Evolutionary conservation across 1,284 basidiomycete genomes (phyloP), one percentile per base, ranked within the genome.

Genomic region (Stereum hirsutum): DNA sequence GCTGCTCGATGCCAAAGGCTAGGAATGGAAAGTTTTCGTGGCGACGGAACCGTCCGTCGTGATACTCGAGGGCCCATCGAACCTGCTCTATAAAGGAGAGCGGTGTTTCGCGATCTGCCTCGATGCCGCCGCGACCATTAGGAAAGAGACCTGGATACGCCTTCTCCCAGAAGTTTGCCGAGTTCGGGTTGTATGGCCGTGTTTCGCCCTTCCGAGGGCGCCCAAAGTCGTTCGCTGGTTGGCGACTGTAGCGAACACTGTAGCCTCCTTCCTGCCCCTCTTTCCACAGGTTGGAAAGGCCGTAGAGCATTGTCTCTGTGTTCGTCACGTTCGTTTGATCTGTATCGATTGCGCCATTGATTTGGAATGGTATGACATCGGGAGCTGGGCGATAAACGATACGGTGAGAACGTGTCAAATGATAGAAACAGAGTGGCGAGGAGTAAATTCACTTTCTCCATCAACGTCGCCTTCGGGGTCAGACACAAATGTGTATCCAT

Each of bases 71-170:
- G 0, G 57, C 48, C 65, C 65, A 71, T 20, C 52, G 39, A 1
- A 56, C 48, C 38, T 72, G 69, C 0, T 50, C 47, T 3, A 48
- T 43, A 20, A 64, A 69, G 0, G 50, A 20, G 0, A 72, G 49
- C 2, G 1, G 42, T 2, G 46, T 41, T 1, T 14, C 8, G 2
- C 56, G 41, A 2, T 46, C 30, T 0, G 47, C 50, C 42, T 71
- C 66, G 17, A 67, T 46, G 0, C 65, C 62, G 0, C 69, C 69
- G 2, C 25, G 8, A 0, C 63, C 68, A 52, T 65, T 70, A 1
- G 68, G 69, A 45, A 66, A 72, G 0, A 70, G 49, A 0, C 37
- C 25, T 0, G 61, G 65, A 47, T 60, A 70, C 2, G 57, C 55
- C 6, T 55, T 55, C 11, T 61, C 47, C 1, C 63, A 51, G 31